Base-by-base conservation (phyloP, 495 filamentous ascomycete species). In the Aspergillus biplanus region DNA sequence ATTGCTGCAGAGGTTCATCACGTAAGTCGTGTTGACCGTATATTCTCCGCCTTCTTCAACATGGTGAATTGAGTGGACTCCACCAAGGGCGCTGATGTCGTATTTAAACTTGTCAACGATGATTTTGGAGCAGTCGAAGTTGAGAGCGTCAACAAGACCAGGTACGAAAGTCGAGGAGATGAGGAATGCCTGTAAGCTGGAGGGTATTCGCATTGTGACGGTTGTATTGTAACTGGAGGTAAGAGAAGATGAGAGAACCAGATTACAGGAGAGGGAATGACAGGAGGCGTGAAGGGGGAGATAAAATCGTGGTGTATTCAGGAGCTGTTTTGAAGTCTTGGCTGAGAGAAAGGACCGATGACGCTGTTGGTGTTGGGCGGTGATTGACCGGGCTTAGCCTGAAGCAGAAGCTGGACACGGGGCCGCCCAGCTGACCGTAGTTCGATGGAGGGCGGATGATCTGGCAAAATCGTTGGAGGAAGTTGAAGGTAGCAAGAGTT, bases 1-100 rank as follows among this genome's bases (percentile, higher is more conserved):
- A 16, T 82, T 79, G 39, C 77, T 76, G 75, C 95, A 99, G 53
- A 97, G 83, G 66, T 97, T 91, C 39, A 99, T 72, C n/a, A 90
- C 91, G 76, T 93, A 97, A 8, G 91, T 97, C 7, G 87, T 92
- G 69, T 96, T 96, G 7, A 69, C 74, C 33, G 75, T 67, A 55
- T 66, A 78, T 3, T 69, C 77, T 0, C 81, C 85, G 2, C 75
- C 73, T 31, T 84, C 78, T 49, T 82, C 75, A 54, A 76, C 75
- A 61, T 85, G 82, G 39, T 86, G 84, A 32, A 96, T 80, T n/a
- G 85, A 85, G 71, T 92, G 89, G n/a, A 91, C 88, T 31, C 92
- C 93, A 37, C 80, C 82, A 8, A 98, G 83, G 18, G 80, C 56
- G 12, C 71, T 77, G 9, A 97, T 75, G 69, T 94, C 79, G 75